Base-by-base conservation (phyloP, 441 rosid genomes). In the Isatis lusitanica region DNA sequence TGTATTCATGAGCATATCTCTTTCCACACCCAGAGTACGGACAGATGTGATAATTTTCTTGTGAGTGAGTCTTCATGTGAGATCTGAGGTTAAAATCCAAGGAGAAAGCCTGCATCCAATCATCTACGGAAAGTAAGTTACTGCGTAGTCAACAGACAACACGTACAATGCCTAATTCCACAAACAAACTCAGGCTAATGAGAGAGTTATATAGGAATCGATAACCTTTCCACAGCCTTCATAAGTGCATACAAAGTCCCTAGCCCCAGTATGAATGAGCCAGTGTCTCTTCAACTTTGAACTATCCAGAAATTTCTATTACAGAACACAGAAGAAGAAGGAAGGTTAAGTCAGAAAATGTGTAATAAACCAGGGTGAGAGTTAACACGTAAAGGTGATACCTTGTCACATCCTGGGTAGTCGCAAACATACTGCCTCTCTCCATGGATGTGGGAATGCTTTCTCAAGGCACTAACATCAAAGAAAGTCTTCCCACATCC, bases 221-320 rank as follows among this genome's bases (percentile, higher is more conserved):
- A 78, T 81, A 83, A 94, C 98, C 98, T 94, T 94, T 73, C 99
- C 99, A 79, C 99, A 94, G 50, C 97, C 99, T 85, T 89, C 97
- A 84, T 88, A 85, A 50, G 98, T 94, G 74, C 99, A 94, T 12
- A 94, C 73, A 77, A 76, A 94, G 66, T 84, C 87, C 71, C 97
- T 86, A 70, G 83, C 97, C 28, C 99, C 99, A 18, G 97, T 92
- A 82, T 92, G 99, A 83, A 88, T 94, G 69, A 92, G 91, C 77
- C 78, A 83, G 81, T 94, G 99, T 76, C 99, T 86, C 82, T 94
- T 94, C 79, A 94, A 83, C 87, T 94, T 94, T 33, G 98, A 94
- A 84, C 99, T 92, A 82, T 94, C 99, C 81, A 94, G 80, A 84
- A 94, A 94, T 84, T 94, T 94, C 98, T 92, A 90, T 89, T 84